Percentiles rank a stretch among this genome's conserved stretches.
Evolutionary conservation across 805 yeast species (phyloP).

Genomic region (Candida ficus): DNA sequence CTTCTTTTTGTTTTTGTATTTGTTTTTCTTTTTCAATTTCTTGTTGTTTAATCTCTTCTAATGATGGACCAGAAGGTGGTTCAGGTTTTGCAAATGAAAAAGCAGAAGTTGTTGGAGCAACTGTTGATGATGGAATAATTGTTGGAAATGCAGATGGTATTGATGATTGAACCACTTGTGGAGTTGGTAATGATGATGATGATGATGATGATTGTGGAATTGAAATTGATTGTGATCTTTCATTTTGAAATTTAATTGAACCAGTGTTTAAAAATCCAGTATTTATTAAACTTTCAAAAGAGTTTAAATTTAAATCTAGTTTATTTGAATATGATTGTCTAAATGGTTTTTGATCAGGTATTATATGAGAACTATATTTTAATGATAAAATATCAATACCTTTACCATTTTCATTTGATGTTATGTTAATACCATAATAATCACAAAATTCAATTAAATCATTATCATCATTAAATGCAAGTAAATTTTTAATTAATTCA

Average conservation of each 20-base stretch:
- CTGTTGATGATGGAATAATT: background rate
- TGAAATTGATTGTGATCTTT: too few relatives aligned
- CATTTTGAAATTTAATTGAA: background rate
- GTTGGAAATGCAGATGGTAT: background rate
- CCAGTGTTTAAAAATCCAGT: slow-evolving; percentile 11
- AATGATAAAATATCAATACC: slow-evolving; percentile 40
- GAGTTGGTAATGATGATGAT: background rate
- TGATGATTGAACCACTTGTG: background rate
- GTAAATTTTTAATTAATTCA: slow-evolving; percentile 37
- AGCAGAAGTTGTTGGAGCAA: background rate
- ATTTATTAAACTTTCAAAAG: slow-evolving; percentile 31
- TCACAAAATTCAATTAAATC: slow-evolving; percentile 53
- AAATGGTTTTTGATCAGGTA: slow-evolving; percentile 35
- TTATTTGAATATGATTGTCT: slow-evolving; percentile 41
- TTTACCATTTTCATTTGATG: slow-evolving; percentile 27
- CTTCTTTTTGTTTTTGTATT: slow-evolving; percentile 9
- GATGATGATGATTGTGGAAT: background rate
- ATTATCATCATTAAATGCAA: slow-evolving; percentile 63
- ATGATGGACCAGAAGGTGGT: background rate
- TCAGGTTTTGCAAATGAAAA: slow-evolving; percentile 1
- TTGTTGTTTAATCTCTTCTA: slow-evolving; percentile 1
- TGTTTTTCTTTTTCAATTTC: slow-evolving; percentile 9
- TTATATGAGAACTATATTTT: slow-evolving; percentile 30
- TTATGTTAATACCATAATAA: slow-evolving; percentile 53
- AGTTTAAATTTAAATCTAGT: slow-evolving; percentile 34